Percentiles rank a stretch among this genome's conserved stretches.
Evolutionary conservation across 2,329 filamentous ascomycete genomes (phyloP).

Genomic region (Alternaria brassicae): DNA sequence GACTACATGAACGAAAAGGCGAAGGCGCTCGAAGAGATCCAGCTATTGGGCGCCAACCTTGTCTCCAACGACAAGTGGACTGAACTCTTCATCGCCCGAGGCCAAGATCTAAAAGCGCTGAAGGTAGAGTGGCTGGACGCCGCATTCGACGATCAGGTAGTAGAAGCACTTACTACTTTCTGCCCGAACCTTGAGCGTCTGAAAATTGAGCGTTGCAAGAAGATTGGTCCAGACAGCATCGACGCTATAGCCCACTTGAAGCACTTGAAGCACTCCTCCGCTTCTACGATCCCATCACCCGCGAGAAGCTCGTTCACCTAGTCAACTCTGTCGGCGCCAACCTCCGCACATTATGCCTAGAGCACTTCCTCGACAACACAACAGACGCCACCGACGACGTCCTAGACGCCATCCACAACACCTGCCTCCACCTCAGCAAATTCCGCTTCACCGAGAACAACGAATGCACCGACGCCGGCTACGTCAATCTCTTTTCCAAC

Average conservation of each 20-base stretch:
- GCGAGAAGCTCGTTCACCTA: slow-evolving; percentile 66
- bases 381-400: slow-evolving; percentile 62
- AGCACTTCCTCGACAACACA: slow-evolving; percentile 70
- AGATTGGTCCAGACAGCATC: slow-evolving; percentile 71
- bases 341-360: slow-evolving; percentile 80
- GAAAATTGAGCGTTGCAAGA: slow-evolving; percentile 83
- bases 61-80: slow-evolving; percentile 79
- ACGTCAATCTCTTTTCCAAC: slow-evolving; percentile 72
- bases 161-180: slow-evolving; percentile 66
- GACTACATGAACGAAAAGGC: slow-evolving; percentile 79
- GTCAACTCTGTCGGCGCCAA: slow-evolving; percentile 68
- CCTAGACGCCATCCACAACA: slow-evolving; percentile 72
- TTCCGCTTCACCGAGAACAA: slow-evolving; percentile 83
- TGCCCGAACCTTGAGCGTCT: slow-evolving; percentile 76
- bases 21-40: slow-evolving; percentile 72
- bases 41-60: slow-evolving; percentile 84
- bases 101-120: slow-evolving; percentile 69
- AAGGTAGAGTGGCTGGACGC: slow-evolving; percentile 86
- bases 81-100: slow-evolving; percentile 70
- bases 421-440: slow-evolving; percentile 74
- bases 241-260: slow-evolving; percentile 67
- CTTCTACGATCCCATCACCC: slow-evolving; percentile 64
- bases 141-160: slow-evolving; percentile 75
- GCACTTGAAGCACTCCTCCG: slow-evolving; percentile 74
- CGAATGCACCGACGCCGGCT: slow-evolving; percentile 76